These are phyloP conservation scores for Nicotiana rustica DNA, from an alignment of 305 asterid genomes.

Conservation along the genomic window DNA sequence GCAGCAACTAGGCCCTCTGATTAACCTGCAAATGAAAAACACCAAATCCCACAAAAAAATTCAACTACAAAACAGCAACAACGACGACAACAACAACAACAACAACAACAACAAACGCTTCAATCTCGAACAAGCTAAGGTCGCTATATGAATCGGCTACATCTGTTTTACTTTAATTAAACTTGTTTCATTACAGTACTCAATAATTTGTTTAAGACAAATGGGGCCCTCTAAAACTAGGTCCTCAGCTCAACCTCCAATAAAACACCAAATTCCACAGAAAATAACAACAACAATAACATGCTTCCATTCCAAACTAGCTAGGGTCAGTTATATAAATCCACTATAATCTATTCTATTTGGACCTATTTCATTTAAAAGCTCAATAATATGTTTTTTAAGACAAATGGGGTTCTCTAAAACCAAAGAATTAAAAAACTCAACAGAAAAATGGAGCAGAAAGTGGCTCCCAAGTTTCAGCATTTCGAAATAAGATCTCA, in stretches of 20 bases:
- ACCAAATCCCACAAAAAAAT: neutral
- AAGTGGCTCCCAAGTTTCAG: neutral
- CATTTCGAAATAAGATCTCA: constrained; percentile 31
- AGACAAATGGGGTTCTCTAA: neutral
- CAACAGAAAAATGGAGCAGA: neutral
- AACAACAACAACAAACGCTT: neutral
- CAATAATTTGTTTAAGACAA: neutral
- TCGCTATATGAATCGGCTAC: neutral
- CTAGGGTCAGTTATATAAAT: neutral
- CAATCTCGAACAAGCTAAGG: neutral
- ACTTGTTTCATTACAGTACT: neutral
- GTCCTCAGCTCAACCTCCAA: constrained; percentile 43
- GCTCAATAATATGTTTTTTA: neutral
- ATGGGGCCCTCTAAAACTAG: neutral
- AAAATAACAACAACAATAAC: constrained; percentile 29
- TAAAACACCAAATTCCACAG: constrained; percentile 20
- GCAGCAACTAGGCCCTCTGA: constrained; percentile 37
- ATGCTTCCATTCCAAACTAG: constrained; percentile 16
- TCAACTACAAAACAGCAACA: neutral
- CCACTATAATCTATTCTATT: neutral
- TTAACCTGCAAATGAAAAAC: constrained; percentile 35
- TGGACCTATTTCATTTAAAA: neutral
- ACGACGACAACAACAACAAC: too few relatives aligned
- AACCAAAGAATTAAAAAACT: neutral
- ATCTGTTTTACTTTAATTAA: neutral